Evolutionary conservation across 805 yeast species (phyloP).

Genomic region (Candida sonorensis): DNA sequence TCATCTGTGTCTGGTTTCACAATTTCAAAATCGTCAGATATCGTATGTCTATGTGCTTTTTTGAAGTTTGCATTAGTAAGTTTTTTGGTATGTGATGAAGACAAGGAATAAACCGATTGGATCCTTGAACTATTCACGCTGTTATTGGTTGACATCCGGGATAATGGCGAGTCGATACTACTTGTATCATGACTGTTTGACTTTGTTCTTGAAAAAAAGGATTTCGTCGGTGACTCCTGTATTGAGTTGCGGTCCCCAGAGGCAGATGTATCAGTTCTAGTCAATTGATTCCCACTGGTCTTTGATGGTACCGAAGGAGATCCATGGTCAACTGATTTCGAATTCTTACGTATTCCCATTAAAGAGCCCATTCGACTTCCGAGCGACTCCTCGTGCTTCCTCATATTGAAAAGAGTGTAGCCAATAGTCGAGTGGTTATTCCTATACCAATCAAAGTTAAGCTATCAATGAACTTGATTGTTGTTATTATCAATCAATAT

Average conservation of each 20-base stretch:
- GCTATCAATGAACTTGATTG: no score
- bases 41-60: conserved; percentile 29
- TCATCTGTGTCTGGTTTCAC: conserved; percentile 63
- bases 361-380: conserved; percentile 15
- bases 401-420: not conserved
- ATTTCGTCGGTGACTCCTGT: conserved; percentile 18
- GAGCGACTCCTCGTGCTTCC: conserved; percentile 6
- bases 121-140: conserved; percentile 13
- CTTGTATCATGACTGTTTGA: conserved; percentile 8
- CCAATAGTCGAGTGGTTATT: no score
- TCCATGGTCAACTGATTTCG: no score
- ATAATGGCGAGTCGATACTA: conserved; percentile 21
- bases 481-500: no score
- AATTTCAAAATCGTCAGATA: conserved; percentile 36
- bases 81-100: conserved; percentile 24
- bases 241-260: conserved; percentile 6
- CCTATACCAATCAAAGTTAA: no score
- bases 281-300: conserved; percentile 6
- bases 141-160: conserved; percentile 21
- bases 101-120: conserved; percentile 19
- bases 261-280: conserved; percentile 14
- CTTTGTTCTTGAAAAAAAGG: conserved; percentile 13
- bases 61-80: conserved; percentile 18
- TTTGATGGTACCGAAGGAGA: conserved; percentile 2
- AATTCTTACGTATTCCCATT: conserved; percentile 17